These are phyloP conservation scores for Tetraselmis chui DNA, from an alignment of 139 green algal genomes.

Conservation along the genomic window DNA sequence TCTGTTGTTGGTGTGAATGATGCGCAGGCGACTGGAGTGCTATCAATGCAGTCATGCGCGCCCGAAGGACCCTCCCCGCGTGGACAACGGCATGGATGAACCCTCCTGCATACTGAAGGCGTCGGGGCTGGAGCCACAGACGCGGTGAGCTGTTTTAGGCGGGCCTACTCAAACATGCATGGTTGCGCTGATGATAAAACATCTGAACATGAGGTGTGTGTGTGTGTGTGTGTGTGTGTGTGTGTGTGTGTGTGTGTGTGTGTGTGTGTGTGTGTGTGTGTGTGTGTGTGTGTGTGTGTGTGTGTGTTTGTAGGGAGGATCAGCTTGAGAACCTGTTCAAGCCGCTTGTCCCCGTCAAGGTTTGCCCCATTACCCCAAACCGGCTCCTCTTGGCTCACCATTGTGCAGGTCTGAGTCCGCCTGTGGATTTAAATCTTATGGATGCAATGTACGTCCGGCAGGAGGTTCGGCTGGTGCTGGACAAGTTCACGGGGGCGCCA, in stretches of 20 bases:
- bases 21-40: conserved; percentile 60
- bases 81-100: conserved; percentile 24
- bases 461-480: conserved; percentile 59
- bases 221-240: too few relatives aligned
- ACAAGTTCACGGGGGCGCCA: conserved; percentile 52
- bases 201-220: too few relatives aligned
- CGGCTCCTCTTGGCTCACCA: too few relatives aligned
- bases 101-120: conserved; percentile 58
- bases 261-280: too few relatives aligned
- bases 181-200: too few relatives aligned
- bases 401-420: too few relatives aligned
- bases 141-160: too few relatives aligned
- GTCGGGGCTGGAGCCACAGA: conserved; percentile 34
- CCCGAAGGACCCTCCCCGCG: conserved; percentile 26
- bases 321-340: conserved; percentile 40
- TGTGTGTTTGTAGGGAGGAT: conserved; percentile 40
- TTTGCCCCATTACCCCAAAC: neutral
- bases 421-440: too few relatives aligned
- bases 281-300: neutral
- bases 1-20: too few relatives aligned
- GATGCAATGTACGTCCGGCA: too few relatives aligned
- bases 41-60: conserved; percentile 55
- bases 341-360: conserved; percentile 31
- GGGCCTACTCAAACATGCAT: too few relatives aligned
- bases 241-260: too few relatives aligned